Evolutionary conservation across 257 asterid genomes (phyloP).

Genomic region (Nicotiana benthamiana): DNA sequence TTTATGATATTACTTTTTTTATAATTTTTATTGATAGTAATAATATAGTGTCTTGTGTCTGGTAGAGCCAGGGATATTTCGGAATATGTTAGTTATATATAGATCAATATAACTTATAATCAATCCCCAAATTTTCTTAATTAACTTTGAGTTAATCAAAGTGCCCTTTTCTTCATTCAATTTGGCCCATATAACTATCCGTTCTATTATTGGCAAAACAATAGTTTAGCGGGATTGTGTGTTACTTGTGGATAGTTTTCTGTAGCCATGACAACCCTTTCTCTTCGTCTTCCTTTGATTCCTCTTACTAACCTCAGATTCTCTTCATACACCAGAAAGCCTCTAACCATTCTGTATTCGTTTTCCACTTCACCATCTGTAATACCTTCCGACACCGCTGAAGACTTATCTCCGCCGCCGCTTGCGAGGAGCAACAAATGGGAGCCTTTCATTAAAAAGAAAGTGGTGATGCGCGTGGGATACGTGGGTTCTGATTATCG

Average conservation of each 20-base stretch:
- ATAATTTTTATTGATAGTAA: too few relatives aligned
- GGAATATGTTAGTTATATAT: too few relatives aligned
- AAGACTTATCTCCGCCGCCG: constrained; percentile 13
- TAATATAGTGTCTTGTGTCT: too few relatives aligned
- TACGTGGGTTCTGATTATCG: constrained; percentile 84
- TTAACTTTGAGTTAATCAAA: too few relatives aligned
- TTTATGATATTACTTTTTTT: too few relatives aligned
- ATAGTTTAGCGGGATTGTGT: too few relatives aligned
- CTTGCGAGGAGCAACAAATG: constrained; percentile 31
- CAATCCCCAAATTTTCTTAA: too few relatives aligned
- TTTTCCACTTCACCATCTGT: constrained; percentile 21
- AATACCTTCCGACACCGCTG: neutral
- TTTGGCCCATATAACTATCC: too few relatives aligned
- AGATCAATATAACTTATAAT: too few relatives aligned
- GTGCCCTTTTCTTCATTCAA: too few relatives aligned
- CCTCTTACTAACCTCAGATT: neutral
- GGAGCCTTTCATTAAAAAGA: constrained; percentile 82
- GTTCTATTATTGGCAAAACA: too few relatives aligned
- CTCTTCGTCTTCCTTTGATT: neutral
- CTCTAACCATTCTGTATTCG: constrained; percentile 16
- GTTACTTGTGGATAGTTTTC: neutral
- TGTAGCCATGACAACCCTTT: neutral
- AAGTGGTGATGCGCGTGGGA: constrained; percentile 96
- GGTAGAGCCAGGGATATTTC: too few relatives aligned
- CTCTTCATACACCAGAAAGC: neutral